Percentiles rank a stretch among this genome's conserved stretches.
Evolutionary conservation across 2,329 filamentous ascomycete species (phyloP).

Genomic region (Septoria linicola): DNA sequence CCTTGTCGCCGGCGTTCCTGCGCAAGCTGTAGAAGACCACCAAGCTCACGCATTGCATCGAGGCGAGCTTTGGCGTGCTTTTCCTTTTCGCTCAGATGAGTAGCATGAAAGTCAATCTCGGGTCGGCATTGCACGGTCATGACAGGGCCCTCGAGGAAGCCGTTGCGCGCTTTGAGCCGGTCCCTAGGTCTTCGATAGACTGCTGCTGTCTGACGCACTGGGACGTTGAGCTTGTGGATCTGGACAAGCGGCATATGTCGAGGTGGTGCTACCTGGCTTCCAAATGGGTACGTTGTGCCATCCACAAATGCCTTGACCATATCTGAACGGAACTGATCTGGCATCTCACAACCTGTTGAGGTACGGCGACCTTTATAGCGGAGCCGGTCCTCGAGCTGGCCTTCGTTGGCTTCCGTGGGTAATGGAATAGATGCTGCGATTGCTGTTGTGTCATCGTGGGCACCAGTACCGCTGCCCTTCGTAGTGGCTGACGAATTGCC

Average conservation of each 20-base stretch:
- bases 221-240: conserved; percentile 49
- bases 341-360: conserved; percentile 59
- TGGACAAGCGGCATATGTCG: conserved; percentile 48
- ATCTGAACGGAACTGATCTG: conserved; percentile 57
- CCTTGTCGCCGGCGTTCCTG: conserved; percentile 62
- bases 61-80: conserved; percentile 39
- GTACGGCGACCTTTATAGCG: conserved; percentile 59
- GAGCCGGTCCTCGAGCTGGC: conserved; percentile 18
- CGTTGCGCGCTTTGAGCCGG: conserved; percentile 51
- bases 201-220: conserved; percentile 57
- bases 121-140: conserved; percentile 56
- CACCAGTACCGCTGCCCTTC: not conserved
- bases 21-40: conserved; percentile 57
- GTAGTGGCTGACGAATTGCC: not conserved
- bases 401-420: conserved; percentile 2
- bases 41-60: conserved; percentile 59
- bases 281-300: conserved; percentile 58
- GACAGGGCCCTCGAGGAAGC: conserved; percentile 59
- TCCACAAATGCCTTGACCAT: conserved; percentile 58
- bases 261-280: conserved; percentile 52
- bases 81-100: conserved; percentile 28
- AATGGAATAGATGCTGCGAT: conserved; percentile 4
- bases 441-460: not conserved
- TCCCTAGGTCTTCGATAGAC: conserved; percentile 56
- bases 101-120: conserved; percentile 52